Percentiles rank a stretch among this genome's conserved stretches.
Conservation (phyloP, 2,329 filamentous ascomycete genomes). For the Colletotrichum simmondsii region DNA sequence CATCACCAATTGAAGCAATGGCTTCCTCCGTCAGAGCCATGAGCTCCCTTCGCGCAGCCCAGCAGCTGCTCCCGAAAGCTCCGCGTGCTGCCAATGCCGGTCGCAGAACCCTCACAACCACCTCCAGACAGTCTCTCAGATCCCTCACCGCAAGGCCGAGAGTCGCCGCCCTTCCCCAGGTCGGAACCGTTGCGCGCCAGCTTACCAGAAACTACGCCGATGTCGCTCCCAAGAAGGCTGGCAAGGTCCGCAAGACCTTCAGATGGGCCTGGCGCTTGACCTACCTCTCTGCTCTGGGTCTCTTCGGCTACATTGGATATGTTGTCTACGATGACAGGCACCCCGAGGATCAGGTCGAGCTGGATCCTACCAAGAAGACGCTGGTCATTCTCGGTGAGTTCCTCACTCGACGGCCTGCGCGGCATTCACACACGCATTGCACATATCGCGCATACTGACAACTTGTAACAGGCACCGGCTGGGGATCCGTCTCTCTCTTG, state of each 20-base stretch:
- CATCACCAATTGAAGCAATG: constrained; percentile 48
- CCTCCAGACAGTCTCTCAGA: constrained; percentile 37
- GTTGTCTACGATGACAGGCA: constrained; percentile 85
- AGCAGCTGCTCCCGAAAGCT: constrained; percentile 38
- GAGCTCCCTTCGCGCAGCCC: constrained; percentile 44
- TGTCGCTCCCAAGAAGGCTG: constrained; percentile 58
- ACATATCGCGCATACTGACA: constrained; percentile 31
- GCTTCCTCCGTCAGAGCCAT: constrained; percentile 58
- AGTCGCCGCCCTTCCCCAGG: constrained; percentile 29
- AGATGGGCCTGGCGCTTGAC: constrained; percentile 86
- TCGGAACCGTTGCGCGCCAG: constrained; percentile 46
- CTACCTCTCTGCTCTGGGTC: constrained; percentile 78
- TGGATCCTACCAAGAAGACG: constrained; percentile 94
- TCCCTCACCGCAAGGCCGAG: constrained; percentile 29
- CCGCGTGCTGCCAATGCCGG: constrained; percentile 40
- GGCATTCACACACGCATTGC: background rate
- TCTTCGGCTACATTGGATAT: constrained; percentile 79
- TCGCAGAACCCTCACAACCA: constrained; percentile 47
- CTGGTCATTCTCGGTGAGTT: constrained; percentile 88
- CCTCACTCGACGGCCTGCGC: background rate
- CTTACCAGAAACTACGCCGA: constrained; percentile 63
- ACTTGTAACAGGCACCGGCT: constrained; percentile 81
- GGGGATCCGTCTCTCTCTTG: constrained; percentile 93
- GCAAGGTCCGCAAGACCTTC: constrained; percentile 75
- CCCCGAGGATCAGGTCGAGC: constrained; percentile 80